A percentile compares a stretch with the other conserved stretches of the same genome.
Conservation (phyloP, 2,329 filamentous ascomycete species). For the Verticillium dahliae region DNA sequence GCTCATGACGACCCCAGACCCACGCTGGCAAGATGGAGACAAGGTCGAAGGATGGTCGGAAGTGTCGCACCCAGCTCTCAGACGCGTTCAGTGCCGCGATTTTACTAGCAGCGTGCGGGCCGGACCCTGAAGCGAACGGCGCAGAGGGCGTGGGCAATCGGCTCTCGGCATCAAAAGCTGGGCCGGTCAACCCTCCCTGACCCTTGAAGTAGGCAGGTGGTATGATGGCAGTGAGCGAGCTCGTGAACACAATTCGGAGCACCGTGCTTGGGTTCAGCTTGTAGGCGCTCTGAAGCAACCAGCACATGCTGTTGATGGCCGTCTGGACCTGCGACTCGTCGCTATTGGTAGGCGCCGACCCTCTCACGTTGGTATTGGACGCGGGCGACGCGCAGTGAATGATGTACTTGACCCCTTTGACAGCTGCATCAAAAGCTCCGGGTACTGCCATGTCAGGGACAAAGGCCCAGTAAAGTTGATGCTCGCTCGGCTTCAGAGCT, state of each 20-base stretch:
- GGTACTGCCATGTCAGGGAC: conserved; percentile 16
- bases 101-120: not conserved
- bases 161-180: not conserved
- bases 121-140: not conserved
- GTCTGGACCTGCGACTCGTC: not conserved
- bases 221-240: conserved; percentile 20
- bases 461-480: not conserved
- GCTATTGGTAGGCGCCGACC: not conserved
- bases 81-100: not conserved
- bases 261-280: conserved; percentile 15
- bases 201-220: not conserved
- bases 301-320: not conserved
- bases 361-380: not conserved
- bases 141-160: not conserved
- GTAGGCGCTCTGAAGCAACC: not conserved
- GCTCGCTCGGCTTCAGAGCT: conserved; percentile 5
- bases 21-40: conserved; percentile 13
- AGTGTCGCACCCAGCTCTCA: conserved; percentile 18
- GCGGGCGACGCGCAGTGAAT: conserved; percentile 22
- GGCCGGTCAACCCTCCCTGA: not conserved
- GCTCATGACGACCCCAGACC: conserved; percentile 27
- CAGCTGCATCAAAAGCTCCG: conserved; percentile 31
- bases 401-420: conserved; percentile 29
- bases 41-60: conserved; percentile 26
- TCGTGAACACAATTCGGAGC: conserved; percentile 35